These are phyloP conservation scores for Isatis lusitanica DNA, from an alignment of 441 rosid genomes.

Conservation along the genomic window DNA sequence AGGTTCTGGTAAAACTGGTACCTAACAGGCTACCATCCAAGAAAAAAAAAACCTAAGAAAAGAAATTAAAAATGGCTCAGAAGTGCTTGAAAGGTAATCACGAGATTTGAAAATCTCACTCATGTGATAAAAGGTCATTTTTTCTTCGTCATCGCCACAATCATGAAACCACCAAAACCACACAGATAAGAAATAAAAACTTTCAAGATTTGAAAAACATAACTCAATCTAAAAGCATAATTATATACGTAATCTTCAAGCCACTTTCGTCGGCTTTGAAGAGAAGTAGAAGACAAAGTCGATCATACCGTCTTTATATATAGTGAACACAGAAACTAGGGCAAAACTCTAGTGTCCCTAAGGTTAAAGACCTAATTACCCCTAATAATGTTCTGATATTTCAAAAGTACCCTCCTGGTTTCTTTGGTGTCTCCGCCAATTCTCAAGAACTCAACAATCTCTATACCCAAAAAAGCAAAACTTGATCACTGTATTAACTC, in stretches of 20 bases:
- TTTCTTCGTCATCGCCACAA: slow-evolving; percentile 33
- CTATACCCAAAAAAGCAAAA: background rate
- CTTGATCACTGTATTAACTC: background rate
- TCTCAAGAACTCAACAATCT: background rate
- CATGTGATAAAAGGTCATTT: slow-evolving; percentile 40
- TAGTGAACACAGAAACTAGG: slow-evolving; percentile 21
- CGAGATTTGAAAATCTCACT: slow-evolving; percentile 30
- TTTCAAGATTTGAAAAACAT: background rate
- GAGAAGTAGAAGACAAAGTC: background rate
- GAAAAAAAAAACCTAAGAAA: background rate
- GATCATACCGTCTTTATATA: background rate
- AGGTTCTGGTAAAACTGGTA: background rate
- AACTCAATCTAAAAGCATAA: background rate
- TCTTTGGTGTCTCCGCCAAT: slow-evolving; percentile 21
- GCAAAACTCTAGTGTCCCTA: background rate
- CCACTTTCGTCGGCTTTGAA: background rate
- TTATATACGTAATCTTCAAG: background rate
- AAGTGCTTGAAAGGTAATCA: slow-evolving; percentile 42
- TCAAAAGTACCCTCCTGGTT: background rate
- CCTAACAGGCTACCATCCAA: background rate
- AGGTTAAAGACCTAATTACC: background rate
- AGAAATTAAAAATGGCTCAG: slow-evolving; percentile 21
- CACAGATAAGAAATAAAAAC: background rate
- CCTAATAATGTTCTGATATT: background rate
- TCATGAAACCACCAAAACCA: background rate